Conservation (phyloP, 1,139 yeast species). For the Suhomyces taliae region DNA sequence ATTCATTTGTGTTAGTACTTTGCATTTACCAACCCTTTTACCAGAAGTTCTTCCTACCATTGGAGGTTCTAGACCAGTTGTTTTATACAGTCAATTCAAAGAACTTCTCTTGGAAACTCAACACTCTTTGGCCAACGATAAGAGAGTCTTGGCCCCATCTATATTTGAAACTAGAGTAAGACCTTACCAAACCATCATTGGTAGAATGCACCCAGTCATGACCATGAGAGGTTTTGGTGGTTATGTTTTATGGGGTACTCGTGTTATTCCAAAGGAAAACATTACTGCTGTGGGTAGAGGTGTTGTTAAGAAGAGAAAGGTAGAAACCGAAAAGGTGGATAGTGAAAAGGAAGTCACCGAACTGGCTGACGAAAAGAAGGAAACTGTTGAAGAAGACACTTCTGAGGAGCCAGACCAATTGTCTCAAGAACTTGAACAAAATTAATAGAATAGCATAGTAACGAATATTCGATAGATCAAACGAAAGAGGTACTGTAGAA, state of each 20-base stretch:
- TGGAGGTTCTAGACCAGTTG: constrained; percentile 89
- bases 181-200: constrained; percentile 88
- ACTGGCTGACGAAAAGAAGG: constrained; percentile 4
- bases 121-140: constrained; percentile 63
- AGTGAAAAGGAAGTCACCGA: constrained; percentile 3
- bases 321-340: constrained; percentile 2
- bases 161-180: constrained; percentile 82
- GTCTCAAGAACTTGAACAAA: too few relatives aligned
- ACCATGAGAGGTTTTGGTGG: constrained; percentile 94
- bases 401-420: neutral
- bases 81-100: constrained; percentile 76
- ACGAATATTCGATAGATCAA: too few relatives aligned
- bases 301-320: constrained; percentile 33
- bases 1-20: constrained; percentile 68
- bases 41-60: constrained; percentile 61
- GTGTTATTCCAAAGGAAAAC: constrained; percentile 70
- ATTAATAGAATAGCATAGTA: too few relatives aligned
- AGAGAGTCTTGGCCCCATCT: constrained; percentile 77
- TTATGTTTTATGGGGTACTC: constrained; percentile 72
- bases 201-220: constrained; percentile 94
- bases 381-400: neutral
- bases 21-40: constrained; percentile 66
- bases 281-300: constrained; percentile 60
- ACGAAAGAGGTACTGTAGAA: too few relatives aligned
- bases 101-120: constrained; percentile 75